Percentiles rank a stretch among this genome's conserved stretches.
These are phyloP conservation scores for Microbotryomycetes sp. DNA, from an alignment of 1,284 basidiomycete genomes.

Conservation along the genomic window DNA sequence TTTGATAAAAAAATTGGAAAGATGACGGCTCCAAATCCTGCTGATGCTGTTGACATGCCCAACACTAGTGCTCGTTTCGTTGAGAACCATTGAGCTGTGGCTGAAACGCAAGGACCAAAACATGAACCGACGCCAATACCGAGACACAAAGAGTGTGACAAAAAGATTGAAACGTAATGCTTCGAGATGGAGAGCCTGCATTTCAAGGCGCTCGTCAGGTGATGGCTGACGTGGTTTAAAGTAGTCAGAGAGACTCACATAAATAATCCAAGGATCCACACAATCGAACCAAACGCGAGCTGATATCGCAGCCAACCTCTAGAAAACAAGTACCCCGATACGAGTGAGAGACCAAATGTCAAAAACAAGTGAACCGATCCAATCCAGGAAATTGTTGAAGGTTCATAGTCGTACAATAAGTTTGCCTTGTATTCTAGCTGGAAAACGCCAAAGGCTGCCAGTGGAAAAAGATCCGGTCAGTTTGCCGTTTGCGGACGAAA, in stretches of 20 bases:
- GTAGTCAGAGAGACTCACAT: not conserved
- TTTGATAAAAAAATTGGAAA: conserved; percentile 24
- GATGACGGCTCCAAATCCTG: conserved; percentile 12
- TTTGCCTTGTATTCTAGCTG: not conserved
- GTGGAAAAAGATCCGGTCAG: too few relatives aligned
- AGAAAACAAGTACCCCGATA: conserved; percentile 23
- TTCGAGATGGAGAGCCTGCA: conserved; percentile 14
- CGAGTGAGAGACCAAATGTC: conserved; percentile 21
- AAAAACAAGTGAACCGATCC: conserved; percentile 24
- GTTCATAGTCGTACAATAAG: conserved; percentile 6
- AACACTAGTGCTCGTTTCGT: conserved; percentile 18
- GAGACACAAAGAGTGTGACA: conserved; percentile 22
- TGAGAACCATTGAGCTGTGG: conserved; percentile 25
- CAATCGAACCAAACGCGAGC: conserved; percentile 18
- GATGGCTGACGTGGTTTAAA: not conserved
- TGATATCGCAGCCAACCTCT: conserved; percentile 27
- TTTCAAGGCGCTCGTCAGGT: too few relatives aligned
- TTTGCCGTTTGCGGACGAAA: too few relatives aligned
- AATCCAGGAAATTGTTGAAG: conserved; percentile 25
- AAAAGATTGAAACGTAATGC: conserved; percentile 19
- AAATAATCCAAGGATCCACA: conserved; percentile 29
- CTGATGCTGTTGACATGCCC: conserved; percentile 2
- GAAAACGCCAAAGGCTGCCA: not conserved
- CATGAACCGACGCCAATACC: conserved; percentile 26
- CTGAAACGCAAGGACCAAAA: conserved; percentile 24